Percentiles rank a stretch among this genome's conserved stretches.
Conservation (phyloP, 2,329 filamentous ascomycete genomes). For the Tolypocladium endophyticum region DNA sequence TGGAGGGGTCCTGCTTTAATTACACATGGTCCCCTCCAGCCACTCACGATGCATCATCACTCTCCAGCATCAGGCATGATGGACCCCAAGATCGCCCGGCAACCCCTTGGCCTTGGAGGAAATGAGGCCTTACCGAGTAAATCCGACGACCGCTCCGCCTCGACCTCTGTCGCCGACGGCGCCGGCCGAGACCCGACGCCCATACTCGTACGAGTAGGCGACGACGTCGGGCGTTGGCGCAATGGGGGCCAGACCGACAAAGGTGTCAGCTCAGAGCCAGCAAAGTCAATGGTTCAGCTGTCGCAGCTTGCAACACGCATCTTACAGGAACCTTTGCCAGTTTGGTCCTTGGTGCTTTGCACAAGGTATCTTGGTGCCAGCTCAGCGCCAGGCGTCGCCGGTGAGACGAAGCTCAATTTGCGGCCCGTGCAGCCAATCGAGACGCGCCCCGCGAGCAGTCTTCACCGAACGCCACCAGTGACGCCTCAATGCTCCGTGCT, state of each 20-base stretch:
- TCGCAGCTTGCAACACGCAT: not conserved
- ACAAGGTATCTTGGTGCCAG: not conserved
- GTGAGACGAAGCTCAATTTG: not conserved
- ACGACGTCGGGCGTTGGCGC: not conserved
- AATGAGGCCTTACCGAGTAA: not conserved
- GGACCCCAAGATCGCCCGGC: not conserved
- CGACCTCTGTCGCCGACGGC: not conserved
- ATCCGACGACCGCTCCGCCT: not conserved
- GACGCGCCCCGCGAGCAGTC: not conserved
- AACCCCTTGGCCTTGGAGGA: not conserved
- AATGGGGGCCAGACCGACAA: not conserved
- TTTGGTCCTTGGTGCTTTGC: not conserved
- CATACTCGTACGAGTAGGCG: not conserved
- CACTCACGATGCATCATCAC: not conserved
- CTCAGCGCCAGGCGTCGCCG: not conserved
- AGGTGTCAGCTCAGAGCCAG: not conserved
- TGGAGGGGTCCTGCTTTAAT: not conserved
- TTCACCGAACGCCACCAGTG: not conserved
- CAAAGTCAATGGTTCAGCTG: not conserved
- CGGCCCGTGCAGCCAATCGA: not conserved
- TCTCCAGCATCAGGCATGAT: not conserved
- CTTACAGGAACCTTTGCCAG: not conserved
- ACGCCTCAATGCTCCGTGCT: not conserved
- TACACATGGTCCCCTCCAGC: not conserved
- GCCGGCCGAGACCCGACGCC: not conserved